These are phyloP conservation scores for Eucalyptus albens DNA, from an alignment of 345 rosid species.

Conservation along the genomic window DNA sequence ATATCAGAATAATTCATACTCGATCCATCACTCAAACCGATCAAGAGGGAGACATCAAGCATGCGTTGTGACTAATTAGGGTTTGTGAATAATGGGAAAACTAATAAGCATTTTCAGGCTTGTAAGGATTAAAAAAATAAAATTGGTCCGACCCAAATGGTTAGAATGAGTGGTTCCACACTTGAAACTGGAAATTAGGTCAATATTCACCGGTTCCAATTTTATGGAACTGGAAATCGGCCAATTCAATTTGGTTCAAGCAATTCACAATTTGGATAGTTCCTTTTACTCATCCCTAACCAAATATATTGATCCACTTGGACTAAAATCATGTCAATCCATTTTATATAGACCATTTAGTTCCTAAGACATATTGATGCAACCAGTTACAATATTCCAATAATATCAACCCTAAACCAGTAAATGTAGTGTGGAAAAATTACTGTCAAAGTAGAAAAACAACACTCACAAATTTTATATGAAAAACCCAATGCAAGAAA, in stretches of 20 bases:
- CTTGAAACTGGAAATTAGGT: accelerated
- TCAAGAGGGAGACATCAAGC: not conserved
- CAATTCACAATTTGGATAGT: not conserved
- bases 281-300: not conserved
- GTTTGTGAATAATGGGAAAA: not conserved
- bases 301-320: not conserved
- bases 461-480: not conserved
- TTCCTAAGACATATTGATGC: not conserved
- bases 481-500: not conserved
- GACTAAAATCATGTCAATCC: not conserved
- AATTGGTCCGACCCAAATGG: accelerated
- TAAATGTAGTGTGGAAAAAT: not conserved
- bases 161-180: not conserved
- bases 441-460: not conserved
- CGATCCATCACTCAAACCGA: not conserved
- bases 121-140: no score
- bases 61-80: not conserved
- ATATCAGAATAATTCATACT: not conserved
- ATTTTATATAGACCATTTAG: not conserved
- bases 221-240: not conserved
- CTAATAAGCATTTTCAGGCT: not conserved
- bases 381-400: not conserved
- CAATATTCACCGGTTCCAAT: not conserved
- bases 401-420: not conserved
- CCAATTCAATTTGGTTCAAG: accelerated